Base-by-base conservation (phyloP, 768 basidiomycete genomes). In the Pulveroboletus frians region DNA sequence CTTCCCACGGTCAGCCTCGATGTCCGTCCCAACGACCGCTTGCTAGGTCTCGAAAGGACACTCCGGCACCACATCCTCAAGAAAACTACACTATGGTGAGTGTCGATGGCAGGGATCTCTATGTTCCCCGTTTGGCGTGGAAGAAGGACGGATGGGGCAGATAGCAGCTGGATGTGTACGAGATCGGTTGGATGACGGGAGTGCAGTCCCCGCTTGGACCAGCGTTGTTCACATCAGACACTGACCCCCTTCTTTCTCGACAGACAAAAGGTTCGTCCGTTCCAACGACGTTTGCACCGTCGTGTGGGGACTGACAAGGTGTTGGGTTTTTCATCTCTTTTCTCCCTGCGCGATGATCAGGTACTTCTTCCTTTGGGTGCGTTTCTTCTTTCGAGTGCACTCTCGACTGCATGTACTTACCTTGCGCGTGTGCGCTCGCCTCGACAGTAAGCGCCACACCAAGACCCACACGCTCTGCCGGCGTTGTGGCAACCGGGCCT, bases 401-500 rank as follows among this genome's bases (percentile, higher is more conserved):
- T 4, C 13, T 13, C 3, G 20, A 38, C 8, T 15, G 2, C 14
- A 6, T 23, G 11, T 26, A 18, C n/a, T 54, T 30, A 53, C 21
- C 31, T 29, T 7, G 32, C 32, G 32, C 32, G 32, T 11, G 29
- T n/a, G 13, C 17, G n/a, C 14, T 15, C 29, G 7, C 50, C 45
- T 18, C 15, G 27, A 46, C 13, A 92, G 92, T 89, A 94, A 94
- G 79, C 80, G 92, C 70, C 93, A 94, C 83, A 88, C 90, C 60
- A 96, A 95, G 78, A 84, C 90, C 57, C 92, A 95, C 80, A 93
- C 92, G 49, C 85, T 97, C 63, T 99, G 96, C 83, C 81, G 93
- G 69, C 89, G 96, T 62, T 99, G 96, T 74, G 92, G 93, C 58
- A 81, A 85, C 73, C 84, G 95, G 52, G 82, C 92, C 31, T 95